Percentiles rank a stretch among this genome's conserved stretches.
Conservation (phyloP, 2,329 filamentous ascomycete genomes). For the Cercospora sp. region DNA sequence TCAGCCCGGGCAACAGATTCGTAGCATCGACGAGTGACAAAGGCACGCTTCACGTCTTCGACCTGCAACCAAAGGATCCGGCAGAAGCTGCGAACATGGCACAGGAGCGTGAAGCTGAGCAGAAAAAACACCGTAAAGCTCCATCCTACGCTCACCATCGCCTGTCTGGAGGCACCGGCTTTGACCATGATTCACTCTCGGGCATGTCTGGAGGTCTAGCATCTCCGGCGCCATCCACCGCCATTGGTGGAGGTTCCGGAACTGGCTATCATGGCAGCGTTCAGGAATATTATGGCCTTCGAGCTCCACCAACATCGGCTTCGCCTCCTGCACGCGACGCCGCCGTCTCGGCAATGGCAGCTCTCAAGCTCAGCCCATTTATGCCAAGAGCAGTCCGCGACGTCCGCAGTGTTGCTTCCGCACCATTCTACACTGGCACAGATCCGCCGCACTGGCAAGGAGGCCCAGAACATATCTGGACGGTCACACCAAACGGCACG, state of each 20-base stretch:
- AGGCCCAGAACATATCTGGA: constrained; percentile 32
- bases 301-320: constrained; percentile 33
- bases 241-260: constrained; percentile 18
- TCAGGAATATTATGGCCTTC: constrained; percentile 39
- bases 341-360: constrained; percentile 31
- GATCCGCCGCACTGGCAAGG: constrained; percentile 55
- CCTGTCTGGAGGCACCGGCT: constrained; percentile 25
- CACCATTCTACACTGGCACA: constrained; percentile 79
- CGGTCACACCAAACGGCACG: constrained; percentile 41
- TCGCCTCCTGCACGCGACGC: constrained; percentile 27
- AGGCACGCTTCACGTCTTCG: constrained; percentile 91
- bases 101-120: constrained; percentile 10
- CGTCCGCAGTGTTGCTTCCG: constrained; percentile 78
- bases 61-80: constrained; percentile 62
- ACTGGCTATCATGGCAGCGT: constrained; percentile 34
- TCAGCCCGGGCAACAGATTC: constrained; percentile 76
- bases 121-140: constrained; percentile 27
- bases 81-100: constrained; percentile 7
- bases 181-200: constrained; percentile 29
- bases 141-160: constrained; percentile 26
- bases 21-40: constrained; percentile 96
- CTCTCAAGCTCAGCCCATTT: constrained; percentile 36
- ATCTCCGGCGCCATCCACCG: constrained; percentile 28
- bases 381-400: constrained; percentile 86
- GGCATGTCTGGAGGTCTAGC: constrained; percentile 30